Evolutionary conservation across 2,329 filamentous ascomycete species (phyloP).

Genomic region (Eutypella sp.): DNA sequence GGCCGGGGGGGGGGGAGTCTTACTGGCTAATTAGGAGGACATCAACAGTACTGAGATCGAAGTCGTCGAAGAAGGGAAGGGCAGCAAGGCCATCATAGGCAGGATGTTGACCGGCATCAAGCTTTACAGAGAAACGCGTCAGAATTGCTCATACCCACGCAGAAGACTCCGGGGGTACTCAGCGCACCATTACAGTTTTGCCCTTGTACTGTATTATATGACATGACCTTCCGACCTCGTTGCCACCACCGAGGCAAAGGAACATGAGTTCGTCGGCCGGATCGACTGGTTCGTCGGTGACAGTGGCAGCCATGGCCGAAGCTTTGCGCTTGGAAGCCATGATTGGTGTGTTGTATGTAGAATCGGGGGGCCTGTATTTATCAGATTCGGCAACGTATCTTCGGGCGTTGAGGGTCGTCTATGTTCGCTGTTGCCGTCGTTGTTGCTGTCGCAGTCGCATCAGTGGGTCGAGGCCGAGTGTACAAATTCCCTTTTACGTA

Average conservation of each 20-base stretch:
- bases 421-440: no score
- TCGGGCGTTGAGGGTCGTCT: not conserved
- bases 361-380: not conserved
- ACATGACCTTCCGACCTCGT: slow-evolving; percentile 94
- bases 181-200: slow-evolving; percentile 91
- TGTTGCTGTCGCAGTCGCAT: no score
- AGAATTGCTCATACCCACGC: slow-evolving; percentile 10
- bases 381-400: not conserved
- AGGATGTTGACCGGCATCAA: slow-evolving; percentile 95
- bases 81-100: slow-evolving; percentile 91
- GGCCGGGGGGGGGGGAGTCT: slow-evolving; percentile 46
- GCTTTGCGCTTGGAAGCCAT: slow-evolving; percentile 97
- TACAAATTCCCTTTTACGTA: no score
- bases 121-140: slow-evolving; percentile 43
- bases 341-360: not conserved
- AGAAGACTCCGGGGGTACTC: slow-evolving; percentile 7
- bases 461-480: no score
- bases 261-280: slow-evolving; percentile 94
- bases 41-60: slow-evolving; percentile 94
- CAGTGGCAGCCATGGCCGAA: slow-evolving; percentile 61
- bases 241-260: slow-evolving; percentile 87
- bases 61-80: slow-evolving; percentile 96
- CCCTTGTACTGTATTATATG: slow-evolving; percentile 99
- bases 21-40: slow-evolving; percentile 99
- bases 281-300: slow-evolving; percentile 80